phyloP scores from a whole-genome alignment of 768 basidiomycete species.

The Coprinellus micaceus region DNA sequence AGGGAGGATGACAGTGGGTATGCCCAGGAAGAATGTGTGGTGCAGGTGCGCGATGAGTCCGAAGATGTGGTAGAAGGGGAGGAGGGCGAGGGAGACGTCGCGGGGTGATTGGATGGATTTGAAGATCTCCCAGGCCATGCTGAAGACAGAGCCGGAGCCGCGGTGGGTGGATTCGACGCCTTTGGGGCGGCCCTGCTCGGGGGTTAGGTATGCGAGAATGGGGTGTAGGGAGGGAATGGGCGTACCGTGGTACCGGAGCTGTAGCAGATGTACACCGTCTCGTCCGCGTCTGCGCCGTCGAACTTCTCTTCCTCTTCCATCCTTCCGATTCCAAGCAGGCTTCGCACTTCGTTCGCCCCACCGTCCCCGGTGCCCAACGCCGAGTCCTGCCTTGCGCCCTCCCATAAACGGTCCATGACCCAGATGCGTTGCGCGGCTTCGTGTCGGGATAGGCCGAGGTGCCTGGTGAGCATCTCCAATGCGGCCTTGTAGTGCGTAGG shows the following conservation, averaged over 20 bases:
- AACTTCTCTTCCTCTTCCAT: conserved; percentile 19
- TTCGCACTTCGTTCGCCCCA: conserved; percentile 12
- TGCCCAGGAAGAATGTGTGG: conserved; percentile 37
- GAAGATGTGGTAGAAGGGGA: conserved; percentile 38
- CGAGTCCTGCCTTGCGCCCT: background rate
- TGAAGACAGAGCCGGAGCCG: conserved; percentile 45
- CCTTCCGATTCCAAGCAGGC: conserved; percentile 13
- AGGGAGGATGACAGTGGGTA: conserved; percentile 43
- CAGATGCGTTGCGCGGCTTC: conserved; percentile 16
- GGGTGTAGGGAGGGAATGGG: background rate
- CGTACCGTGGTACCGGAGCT: conserved; percentile 45
- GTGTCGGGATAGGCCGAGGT: conserved; percentile 6
- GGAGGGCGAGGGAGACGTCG: conserved; percentile 46
- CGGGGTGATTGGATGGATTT: conserved; percentile 24
- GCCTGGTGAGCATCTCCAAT: conserved; percentile 16
- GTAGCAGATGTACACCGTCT: conserved; percentile 24
- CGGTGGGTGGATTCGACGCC: conserved; percentile 26
- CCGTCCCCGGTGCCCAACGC: background rate
- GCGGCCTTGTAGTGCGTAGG: conserved; percentile 7
- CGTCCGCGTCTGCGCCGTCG: conserved; percentile 17
- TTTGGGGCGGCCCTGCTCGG: conserved; percentile 48
- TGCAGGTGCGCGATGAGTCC: conserved; percentile 39
- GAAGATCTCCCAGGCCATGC: conserved; percentile 35
- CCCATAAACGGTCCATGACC: conserved; percentile 14
- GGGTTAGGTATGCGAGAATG: background rate